Percentiles rank a stretch among this genome's conserved stretches.
Evolutionary conservation across 768 basidiomycete genomes (phyloP).

Genomic region (Fomitopsis serialis): DNA sequence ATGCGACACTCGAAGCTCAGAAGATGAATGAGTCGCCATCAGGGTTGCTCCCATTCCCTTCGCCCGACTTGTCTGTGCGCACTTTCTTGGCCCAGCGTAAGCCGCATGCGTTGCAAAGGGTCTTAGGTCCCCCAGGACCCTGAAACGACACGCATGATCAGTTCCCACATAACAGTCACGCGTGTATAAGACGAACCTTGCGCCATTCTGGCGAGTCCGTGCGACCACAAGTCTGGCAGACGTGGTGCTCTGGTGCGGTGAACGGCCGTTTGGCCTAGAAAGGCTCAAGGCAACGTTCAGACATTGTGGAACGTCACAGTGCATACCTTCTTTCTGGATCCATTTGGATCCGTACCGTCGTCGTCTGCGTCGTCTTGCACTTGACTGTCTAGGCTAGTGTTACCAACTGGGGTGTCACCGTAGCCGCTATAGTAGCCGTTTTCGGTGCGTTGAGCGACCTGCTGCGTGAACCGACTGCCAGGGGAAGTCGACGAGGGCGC

Average conservation of each 20-base stretch:
- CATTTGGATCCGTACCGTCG: slow-evolving; percentile 35
- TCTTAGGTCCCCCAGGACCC: slow-evolving; percentile 95
- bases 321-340: slow-evolving; percentile 55
- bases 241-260: slow-evolving; percentile 56
- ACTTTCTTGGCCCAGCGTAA: slow-evolving; percentile 85
- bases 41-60: slow-evolving; percentile 15
- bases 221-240: slow-evolving; percentile 88
- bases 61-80: slow-evolving; percentile 35
- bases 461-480: background rate
- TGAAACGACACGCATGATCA: slow-evolving; percentile 21
- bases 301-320: background rate
- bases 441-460: background rate
- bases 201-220: slow-evolving; percentile 98
- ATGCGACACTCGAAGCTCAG: background rate
- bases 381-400: background rate
- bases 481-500: background rate
- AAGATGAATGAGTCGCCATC: slow-evolving; percentile 1
- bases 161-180: slow-evolving; percentile 13
- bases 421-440: slow-evolving; percentile 2
- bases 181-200: slow-evolving; percentile 35
- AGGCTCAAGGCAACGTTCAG: background rate
- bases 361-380: background rate
- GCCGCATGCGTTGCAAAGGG: slow-evolving; percentile 96
- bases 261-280: slow-evolving; percentile 14
- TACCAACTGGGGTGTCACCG: background rate